Evolutionary conservation across 1,284 basidiomycete genomes (phyloP).

Genomic region (Leucoagaricus sp.): DNA sequence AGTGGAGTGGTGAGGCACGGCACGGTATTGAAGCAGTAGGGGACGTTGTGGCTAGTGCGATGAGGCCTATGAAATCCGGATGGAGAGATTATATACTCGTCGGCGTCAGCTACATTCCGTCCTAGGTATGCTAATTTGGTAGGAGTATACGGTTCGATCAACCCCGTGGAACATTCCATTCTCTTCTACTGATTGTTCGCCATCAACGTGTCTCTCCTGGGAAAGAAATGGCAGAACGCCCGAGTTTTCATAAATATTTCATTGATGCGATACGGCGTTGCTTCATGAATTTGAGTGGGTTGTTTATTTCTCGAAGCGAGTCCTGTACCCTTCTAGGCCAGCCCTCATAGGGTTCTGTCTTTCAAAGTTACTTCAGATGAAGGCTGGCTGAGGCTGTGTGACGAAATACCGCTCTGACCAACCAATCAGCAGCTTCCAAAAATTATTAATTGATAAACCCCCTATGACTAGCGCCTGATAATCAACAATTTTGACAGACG

Average conservation of each 20-base stretch:
- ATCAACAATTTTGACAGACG: neutral
- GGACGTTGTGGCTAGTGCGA: neutral
- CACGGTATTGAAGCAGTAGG: slow-evolving; percentile 32
- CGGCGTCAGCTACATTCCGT: too few species aligned
- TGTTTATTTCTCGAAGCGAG: too few species aligned
- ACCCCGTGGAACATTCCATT: too few species aligned
- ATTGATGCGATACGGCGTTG: neutral
- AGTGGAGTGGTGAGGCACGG: slow-evolving; percentile 34
- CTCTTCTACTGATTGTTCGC: too few species aligned
- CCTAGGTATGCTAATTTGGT: too few species aligned
- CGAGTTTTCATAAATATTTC: neutral
- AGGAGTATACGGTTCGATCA: too few species aligned
- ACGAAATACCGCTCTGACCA: neutral
- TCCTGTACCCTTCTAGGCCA: slow-evolving; percentile 4
- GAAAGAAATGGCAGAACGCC: too few species aligned
- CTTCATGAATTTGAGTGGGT: neutral
- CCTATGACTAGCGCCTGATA: neutral
- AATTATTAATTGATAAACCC: too few species aligned
- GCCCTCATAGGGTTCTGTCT: slow-evolving; percentile 2
- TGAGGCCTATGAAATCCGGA: too few species aligned
- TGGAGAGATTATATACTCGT: too few species aligned
- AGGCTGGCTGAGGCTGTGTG: neutral
- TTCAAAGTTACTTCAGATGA: neutral
- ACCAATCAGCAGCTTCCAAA: too few species aligned
- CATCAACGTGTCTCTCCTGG: too few species aligned